Conservation (phyloP, 192 early-diverging fungal genomes). For the Tieghemiomyces parasiticus region DNA sequence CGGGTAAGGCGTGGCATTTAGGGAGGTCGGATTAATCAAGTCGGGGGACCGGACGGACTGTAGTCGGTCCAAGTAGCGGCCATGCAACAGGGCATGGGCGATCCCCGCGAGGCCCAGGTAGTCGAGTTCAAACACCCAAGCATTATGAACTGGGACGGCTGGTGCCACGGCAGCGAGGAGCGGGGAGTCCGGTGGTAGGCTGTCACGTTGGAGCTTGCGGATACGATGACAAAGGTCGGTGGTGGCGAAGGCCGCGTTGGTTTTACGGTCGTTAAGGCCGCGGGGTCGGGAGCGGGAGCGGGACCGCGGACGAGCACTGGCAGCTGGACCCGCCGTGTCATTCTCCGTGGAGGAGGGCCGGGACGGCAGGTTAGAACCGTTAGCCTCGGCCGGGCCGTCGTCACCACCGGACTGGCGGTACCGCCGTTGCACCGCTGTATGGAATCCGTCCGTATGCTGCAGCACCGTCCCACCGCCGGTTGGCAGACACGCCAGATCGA, state of each 20-base stretch:
- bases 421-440: too few species aligned
- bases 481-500: not conserved
- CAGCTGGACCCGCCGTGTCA: too few species aligned
- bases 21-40: not conserved
- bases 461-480: too few species aligned
- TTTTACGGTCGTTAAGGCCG: too few species aligned
- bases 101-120: constrained; percentile 8
- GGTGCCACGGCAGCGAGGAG: too few species aligned
- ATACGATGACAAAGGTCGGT: not conserved
- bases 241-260: not conserved
- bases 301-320: not conserved
- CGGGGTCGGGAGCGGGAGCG: not conserved
- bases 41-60: not conserved
- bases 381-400: too few species aligned
- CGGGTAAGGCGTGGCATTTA: not conserved
- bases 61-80: not conserved
- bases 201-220: not conserved
- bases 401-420: too few species aligned
- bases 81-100: not conserved
- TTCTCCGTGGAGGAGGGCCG: too few species aligned
- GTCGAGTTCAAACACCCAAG: not conserved
- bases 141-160: not conserved
- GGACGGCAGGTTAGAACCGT: too few species aligned
- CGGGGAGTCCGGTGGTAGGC: not conserved
- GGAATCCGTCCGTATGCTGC: too few species aligned